Evolutionary conservation across 495 filamentous ascomycete species (phyloP), one percentile per base, ranked within the genome.

Genomic region (Penicillium lividum): DNA sequence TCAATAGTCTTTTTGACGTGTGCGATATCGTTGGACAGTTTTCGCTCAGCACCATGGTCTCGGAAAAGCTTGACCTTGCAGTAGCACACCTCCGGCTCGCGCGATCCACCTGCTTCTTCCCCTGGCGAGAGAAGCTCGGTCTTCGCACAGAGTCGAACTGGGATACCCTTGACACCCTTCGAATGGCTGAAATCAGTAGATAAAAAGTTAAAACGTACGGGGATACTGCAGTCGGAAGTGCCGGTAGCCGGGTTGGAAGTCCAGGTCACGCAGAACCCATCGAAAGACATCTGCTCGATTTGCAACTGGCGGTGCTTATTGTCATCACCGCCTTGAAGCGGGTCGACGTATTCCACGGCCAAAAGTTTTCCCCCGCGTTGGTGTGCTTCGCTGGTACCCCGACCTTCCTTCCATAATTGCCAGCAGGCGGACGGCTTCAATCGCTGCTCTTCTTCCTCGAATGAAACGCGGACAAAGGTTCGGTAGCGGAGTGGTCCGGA

Each of bases 161-260:
- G 90, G 54, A 95, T 94, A 18, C 93, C 93, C 72, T 97, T 97
- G 27, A 97, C 92, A 43, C 93, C 93, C 64, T 97, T 97, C 10
- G 93, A 96, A 65, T 95, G 93, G 71, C 91, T 97, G 70, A 97
- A 97, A 68, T 97, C 93, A 25, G 93, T 97, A 0, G 93, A 97
- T 0, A 97, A 81, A 65, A 97, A 97, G 73, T 97, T 97, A 81
- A 96, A 97, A 50, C 92, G 89, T 9, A 97, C 89, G 22, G 90
- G 85, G 50, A 97, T 83, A 31, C 82, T 86, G 70, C 89, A 92
- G 54, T 95, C 89, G 5, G 87, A 77, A 0, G 75, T 65, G 0
- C 82, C 83, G 10, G 70, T 68, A 51, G 82, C 82, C 27, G 82
- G 62, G 30, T 84, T 82, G 1, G 92, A 88, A 7, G 85, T 89